These are phyloP conservation scores for Mitragyna speciosa DNA, from an alignment of 257 asterid species.

Conservation along the genomic window DNA sequence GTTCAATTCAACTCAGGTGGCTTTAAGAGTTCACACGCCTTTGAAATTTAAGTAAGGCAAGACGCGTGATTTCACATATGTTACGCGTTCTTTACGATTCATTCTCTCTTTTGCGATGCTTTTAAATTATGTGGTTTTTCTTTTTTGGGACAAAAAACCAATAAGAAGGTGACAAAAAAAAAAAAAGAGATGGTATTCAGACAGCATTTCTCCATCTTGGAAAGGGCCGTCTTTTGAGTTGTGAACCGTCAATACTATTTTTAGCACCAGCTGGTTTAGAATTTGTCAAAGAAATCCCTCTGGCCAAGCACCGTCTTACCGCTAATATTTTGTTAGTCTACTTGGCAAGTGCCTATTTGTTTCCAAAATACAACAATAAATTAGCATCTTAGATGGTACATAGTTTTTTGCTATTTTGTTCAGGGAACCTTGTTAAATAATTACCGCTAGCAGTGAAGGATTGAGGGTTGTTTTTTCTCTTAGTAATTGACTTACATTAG, in stretches of 20 bases:
- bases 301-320: not conserved
- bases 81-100: not conserved
- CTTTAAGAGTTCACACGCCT: constrained; percentile 13
- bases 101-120: not conserved
- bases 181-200: not conserved
- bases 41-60: not conserved
- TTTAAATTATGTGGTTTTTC: no score
- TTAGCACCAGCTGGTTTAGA: constrained; percentile 6
- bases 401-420: not conserved
- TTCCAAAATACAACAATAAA: not conserved
- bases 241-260: constrained; percentile 5
- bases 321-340: not conserved
- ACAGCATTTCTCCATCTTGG: not conserved
- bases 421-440: not conserved
- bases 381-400: not conserved
- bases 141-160: not conserved
- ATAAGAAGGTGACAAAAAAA: constrained; percentile 7
- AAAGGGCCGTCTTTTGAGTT: not conserved
- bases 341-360: not conserved
- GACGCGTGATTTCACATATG: not conserved
- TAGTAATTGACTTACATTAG: not conserved
- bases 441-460: not conserved
- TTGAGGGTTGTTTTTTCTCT: not conserved
- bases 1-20: not conserved
- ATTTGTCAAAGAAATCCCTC: not conserved